These are phyloP conservation scores for Ilyonectria mors-panacis DNA, from an alignment of 2,329 filamentous ascomycete genomes.

Conservation along the genomic window DNA sequence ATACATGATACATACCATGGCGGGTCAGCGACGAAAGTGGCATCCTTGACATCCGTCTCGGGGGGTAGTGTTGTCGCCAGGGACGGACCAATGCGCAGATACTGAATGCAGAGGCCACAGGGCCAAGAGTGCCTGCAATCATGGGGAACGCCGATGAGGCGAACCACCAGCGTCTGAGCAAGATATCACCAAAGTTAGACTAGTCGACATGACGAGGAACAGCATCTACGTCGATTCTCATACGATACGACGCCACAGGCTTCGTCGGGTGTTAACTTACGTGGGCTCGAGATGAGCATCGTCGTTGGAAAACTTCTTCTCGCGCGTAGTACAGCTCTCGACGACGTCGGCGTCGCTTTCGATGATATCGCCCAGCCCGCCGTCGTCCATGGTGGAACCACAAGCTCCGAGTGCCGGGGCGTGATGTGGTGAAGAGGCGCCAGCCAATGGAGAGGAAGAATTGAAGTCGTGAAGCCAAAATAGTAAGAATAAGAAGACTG, in stretches of 20 bases:
- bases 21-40: conserved; percentile 75
- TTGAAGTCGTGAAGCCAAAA: neutral
- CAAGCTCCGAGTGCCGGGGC: neutral
- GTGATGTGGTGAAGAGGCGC: neutral
- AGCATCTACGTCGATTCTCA: neutral
- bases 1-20: conserved; percentile 68
- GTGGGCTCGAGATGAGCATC: conserved; percentile 61
- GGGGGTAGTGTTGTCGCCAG: conserved; percentile 76
- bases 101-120: conserved; percentile 89
- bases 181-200: conserved; percentile 10
- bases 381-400: conserved; percentile 58
- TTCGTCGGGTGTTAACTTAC: conserved; percentile 45
- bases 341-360: conserved; percentile 40
- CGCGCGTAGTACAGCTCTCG: conserved; percentile 34
- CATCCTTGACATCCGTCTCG: conserved; percentile 63
- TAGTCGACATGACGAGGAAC: neutral
- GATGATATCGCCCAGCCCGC: conserved; percentile 52
- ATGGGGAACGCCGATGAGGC: conserved; percentile 79
- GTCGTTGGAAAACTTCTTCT: conserved; percentile 55
- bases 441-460: neutral
- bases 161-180: conserved; percentile 72
- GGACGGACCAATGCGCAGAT: conserved; percentile 87
- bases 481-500: neutral
- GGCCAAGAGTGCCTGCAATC: conserved; percentile 86
- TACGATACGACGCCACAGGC: no score